A percentile compares a stretch with the other conserved stretches of the same genome.
Conservation (phyloP, 1,284 basidiomycete genomes). For the Moesziomyces antarcticus region DNA sequence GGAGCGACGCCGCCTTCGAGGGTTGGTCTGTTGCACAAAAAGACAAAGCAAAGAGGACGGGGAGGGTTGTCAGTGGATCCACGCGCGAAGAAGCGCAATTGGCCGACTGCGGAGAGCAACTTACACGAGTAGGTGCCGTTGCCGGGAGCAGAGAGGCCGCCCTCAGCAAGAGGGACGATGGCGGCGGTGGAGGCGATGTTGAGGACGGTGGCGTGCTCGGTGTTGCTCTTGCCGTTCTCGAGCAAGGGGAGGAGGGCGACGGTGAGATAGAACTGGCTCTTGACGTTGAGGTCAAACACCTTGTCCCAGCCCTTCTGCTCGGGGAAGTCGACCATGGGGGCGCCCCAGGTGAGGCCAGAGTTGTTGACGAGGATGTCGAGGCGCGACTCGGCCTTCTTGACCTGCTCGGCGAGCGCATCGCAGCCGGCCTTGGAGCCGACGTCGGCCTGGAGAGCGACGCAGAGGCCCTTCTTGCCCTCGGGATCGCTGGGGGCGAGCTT, state of each 20-base stretch:
- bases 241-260: conserved; percentile 63
- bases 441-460: conserved; percentile 62
- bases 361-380: conserved; percentile 71
- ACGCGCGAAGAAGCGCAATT: neutral
- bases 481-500: conserved; percentile 52
- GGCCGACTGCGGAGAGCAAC: conserved; percentile 61
- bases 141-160: conserved; percentile 72
- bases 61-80: conserved; percentile 1
- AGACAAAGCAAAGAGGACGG: neutral
- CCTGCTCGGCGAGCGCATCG: conserved; percentile 76
- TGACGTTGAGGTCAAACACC: conserved; percentile 65
- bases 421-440: conserved; percentile 79
- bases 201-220: conserved; percentile 75
- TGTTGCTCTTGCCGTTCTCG: conserved; percentile 58
- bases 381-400: conserved; percentile 76
- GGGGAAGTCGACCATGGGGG: conserved; percentile 78
- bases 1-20: conserved; percentile 80
- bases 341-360: conserved; percentile 78
- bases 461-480: conserved; percentile 37
- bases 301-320: conserved; percentile 78
- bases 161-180: conserved; percentile 72
- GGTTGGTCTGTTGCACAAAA: conserved; percentile 68
- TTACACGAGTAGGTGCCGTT: conserved; percentile 83
- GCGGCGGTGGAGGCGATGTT: conserved; percentile 83
- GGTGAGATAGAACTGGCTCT: conserved; percentile 67